These are phyloP conservation scores for Trichophyton equinum DNA, from an alignment of 2,329 filamentous ascomycete genomes.

Conservation along the genomic window DNA sequence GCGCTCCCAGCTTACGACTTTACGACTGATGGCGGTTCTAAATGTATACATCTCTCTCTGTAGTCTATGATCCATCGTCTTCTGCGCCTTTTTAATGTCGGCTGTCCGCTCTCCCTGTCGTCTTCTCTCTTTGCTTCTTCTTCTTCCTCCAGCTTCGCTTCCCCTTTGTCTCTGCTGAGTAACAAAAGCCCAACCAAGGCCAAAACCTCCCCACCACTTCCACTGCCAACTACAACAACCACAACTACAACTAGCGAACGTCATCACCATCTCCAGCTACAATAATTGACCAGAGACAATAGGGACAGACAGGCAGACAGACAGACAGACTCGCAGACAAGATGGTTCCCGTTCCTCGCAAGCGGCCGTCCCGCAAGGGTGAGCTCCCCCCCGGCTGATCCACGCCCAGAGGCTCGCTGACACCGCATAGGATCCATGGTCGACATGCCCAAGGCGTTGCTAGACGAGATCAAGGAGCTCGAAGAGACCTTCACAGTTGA, in stretches of 20 bases:
- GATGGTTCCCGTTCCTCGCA: conserved; percentile 56
- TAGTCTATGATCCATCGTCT: background rate
- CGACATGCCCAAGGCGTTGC: conserved; percentile 76
- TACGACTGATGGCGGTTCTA: background rate
- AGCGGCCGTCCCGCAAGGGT: conserved; percentile 61
- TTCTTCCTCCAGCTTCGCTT: background rate
- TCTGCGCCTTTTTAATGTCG: background rate
- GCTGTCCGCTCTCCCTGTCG: background rate
- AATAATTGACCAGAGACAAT: no score
- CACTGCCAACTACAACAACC: no score
- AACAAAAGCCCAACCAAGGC: background rate
- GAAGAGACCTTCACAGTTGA: conserved; percentile 76
- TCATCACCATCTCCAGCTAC: background rate
- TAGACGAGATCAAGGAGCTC: conserved; percentile 66
- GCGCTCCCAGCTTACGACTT: background rate
- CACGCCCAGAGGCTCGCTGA: background rate
- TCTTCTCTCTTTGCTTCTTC: background rate
- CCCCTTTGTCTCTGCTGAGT: background rate
- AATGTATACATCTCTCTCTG: background rate
- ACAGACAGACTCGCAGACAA: conserved; percentile 20
- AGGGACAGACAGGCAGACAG: background rate
- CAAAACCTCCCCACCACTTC: background rate
- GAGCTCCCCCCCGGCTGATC: conserved; percentile 33
- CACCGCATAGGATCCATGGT: conserved; percentile 61
- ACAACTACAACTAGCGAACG: background rate